phyloP scores from a whole-genome alignment of 805 yeast species.

The Cephaloascus albidus region DNA sequence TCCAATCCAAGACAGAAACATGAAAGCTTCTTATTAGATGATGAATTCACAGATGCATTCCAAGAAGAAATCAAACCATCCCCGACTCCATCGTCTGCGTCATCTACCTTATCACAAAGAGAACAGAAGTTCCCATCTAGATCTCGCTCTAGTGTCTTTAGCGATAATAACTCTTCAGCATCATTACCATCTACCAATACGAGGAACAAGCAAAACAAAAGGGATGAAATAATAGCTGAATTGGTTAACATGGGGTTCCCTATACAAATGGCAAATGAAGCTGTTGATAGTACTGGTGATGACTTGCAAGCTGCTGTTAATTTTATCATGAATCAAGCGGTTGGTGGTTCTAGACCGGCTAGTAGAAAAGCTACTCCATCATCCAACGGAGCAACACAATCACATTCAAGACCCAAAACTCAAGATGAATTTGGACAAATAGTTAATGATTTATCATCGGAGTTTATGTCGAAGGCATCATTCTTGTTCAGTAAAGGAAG shows the following conservation, averaged over 20 bases:
- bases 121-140: not conserved
- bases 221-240: conserved; percentile 53
- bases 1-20: not conserved
- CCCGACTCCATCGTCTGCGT: not conserved
- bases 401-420: not conserved
- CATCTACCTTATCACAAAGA: not conserved
- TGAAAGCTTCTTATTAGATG: conserved; percentile 19
- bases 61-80: conserved; percentile 1
- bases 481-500: conserved; percentile 48
- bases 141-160: not conserved
- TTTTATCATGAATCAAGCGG: conserved; percentile 49
- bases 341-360: conserved; percentile 19
- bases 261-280: conserved; percentile 47
- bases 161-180: not conserved
- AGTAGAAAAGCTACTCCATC: conserved; percentile 1
- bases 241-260: conserved; percentile 76
- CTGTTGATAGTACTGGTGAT: conserved; percentile 48
- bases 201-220: conserved; percentile 8
- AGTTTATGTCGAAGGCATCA: conserved; percentile 52
- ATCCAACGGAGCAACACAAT: conserved; percentile 3
- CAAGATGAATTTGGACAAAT: conserved; percentile 24
- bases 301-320: conserved; percentile 61
- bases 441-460: conserved; percentile 46
- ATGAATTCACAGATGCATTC: conserved; percentile 32
- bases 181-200: conserved; percentile 1